Evolutionary conservation across 2,329 filamentous ascomycete genomes (phyloP), one percentile per base, ranked within the genome.

Genomic region (Tolypocladium tundrense): DNA sequence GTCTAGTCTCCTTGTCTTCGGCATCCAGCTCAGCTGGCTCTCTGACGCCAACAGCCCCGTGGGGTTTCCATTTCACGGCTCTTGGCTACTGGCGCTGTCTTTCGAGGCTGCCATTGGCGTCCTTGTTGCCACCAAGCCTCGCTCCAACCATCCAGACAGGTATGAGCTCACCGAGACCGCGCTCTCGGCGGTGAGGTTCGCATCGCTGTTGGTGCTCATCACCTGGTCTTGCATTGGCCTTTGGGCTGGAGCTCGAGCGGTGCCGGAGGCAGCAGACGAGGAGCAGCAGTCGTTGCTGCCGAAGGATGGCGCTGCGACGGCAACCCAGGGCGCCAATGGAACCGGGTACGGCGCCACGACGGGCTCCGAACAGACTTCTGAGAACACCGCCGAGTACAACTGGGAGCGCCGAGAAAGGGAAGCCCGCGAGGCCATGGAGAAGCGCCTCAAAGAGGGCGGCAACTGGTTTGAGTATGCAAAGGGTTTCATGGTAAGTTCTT

Each of bases 381-480:
- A 71, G 55, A 72, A 73, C 56, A 70, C 68, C 19, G 70, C 75
- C 1, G 83, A 87, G 64, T 83, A 72, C 65, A 79, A 68, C 50
- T 86, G 75, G 79, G 80, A 78, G 67, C 79, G 73, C 59, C 77
- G 71, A 53, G 75, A 81, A 66, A 76, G 80, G 45, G 77, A 77
- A 67, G 80, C 73, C 54, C 81, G 75, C 68, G 85, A 79, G 70
- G 80, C 73, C 61, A 86, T 83, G 75, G 76, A 84, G 61, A 87
- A 90, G 70, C 82, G 86, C 3, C 77, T 91, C n/a, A 79, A 87
- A 67, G 83, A 88, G 62, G 83, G 88, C 59, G 89, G 89, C 1
- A 90, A 85, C 62, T 93, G 88, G 88, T 80, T 89, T 63, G 82
- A 83, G 50, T 94, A 94, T 66, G 77, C 86, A 35, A 90, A 88